Base-by-base conservation (phyloP, 2,329 filamentous ascomycete genomes). In the Epichloe aotearoae region DNA sequence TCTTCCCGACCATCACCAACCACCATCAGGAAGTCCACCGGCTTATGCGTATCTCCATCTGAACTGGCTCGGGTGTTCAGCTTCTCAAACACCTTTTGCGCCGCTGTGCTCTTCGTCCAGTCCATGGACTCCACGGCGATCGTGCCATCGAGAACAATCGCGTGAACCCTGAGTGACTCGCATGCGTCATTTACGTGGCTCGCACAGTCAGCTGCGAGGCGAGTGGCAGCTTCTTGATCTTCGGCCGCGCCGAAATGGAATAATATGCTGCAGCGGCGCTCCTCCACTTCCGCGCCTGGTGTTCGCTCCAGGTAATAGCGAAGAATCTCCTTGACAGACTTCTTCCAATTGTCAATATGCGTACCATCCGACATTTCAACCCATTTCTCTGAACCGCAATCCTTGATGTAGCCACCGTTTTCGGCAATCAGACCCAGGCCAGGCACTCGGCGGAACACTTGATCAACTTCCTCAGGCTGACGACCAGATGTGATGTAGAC, bases 111-210 rank as follows among this genome's bases (percentile, higher is more conserved):
- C 71, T 97, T 97, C 62, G 87, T 93, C 74, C 85, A 94, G 62
- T 89, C 83, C 41, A 85, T 77, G 5, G 88, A 85, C 64, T 95
- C 90, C 15, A 96, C 88, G 11, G 90, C 75, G 47, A 97, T 82
- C 41, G 83, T 85, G 34, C 87, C 82, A 51, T 93, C 86, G 14
- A 88, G 73, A 1, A 86, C 84, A 17, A 95, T 79, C 5, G 91
- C 91, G 61, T 89, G 88, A 4, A 97, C 85, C 34, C 82, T 79
- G 66, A 94, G 87, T 50, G 77, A 80, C 62, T 88, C 84, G 63
- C 89, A 95, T 0, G 88, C 86, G 62, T 95, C 90, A 62, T 97
- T 97, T 73, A 97, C 93, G 61, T 96, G 90, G 55, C 87, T 90
- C 0, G 88, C 88, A 61, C 89, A 95, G 63, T 97, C 91, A 19